Evolutionary conservation across 768 basidiomycete genomes (phyloP).

Genomic region (Mycena sanguinolenta): DNA sequence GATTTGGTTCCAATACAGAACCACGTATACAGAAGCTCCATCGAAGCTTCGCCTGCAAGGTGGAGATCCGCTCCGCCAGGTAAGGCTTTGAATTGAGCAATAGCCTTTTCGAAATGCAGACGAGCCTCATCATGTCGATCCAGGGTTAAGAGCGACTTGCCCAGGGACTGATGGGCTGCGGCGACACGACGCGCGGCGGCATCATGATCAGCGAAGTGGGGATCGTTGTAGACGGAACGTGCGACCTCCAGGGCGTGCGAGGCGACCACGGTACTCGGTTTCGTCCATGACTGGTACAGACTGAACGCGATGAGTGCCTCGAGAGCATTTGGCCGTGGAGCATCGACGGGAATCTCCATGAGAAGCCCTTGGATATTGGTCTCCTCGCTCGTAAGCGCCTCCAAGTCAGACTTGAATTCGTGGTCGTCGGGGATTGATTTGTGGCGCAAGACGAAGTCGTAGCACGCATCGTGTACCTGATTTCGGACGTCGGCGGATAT

Average conservation of each 20-base stretch:
- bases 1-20: background rate
- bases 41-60: background rate
- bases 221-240: background rate
- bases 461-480: conserved; percentile 30
- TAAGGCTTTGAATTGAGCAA: background rate
- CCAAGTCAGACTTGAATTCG: conserved; percentile 11
- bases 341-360: conserved; percentile 20
- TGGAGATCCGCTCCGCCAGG: background rate
- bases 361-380: conserved; percentile 24
- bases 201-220: background rate
- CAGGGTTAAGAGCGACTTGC: background rate
- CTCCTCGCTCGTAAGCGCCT: background rate
- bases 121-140: background rate
- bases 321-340: conserved; percentile 17
- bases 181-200: background rate
- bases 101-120: background rate
- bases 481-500: conserved; percentile 9
- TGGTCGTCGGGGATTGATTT: conserved; percentile 7
- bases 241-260: conserved; percentile 18
- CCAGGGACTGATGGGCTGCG: background rate
- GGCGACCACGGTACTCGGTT: conserved; percentile 32
- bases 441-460: conserved; percentile 32
- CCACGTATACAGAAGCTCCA: background rate
- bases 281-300: conserved; percentile 32
- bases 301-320: conserved; percentile 36